Conservation (phyloP, 169 alveolate genomes). For the Eimeria falciformis region DNA sequence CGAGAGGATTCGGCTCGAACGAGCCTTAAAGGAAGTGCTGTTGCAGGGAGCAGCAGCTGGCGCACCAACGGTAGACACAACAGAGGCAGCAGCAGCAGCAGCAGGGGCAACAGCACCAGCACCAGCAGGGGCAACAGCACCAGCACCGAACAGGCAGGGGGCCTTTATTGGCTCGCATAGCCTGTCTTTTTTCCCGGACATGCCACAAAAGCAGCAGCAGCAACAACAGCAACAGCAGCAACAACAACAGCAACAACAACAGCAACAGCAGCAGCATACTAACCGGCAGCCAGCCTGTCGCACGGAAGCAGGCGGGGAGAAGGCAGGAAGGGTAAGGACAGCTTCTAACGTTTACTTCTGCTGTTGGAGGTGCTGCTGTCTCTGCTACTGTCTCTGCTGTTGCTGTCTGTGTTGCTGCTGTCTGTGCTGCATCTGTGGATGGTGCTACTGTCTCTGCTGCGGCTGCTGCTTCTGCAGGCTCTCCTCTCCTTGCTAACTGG, state of each 20-base stretch:
- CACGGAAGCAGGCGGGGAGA: slow-evolving; percentile 21
- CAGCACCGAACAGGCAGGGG: no score
- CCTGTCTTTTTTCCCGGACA: neutral
- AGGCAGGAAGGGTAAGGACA: slow-evolving; percentile 36
- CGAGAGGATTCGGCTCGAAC: slow-evolving; percentile 27
- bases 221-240: neutral
- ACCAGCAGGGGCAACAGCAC: slow-evolving; percentile 1
- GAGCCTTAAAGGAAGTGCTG: slow-evolving; percentile 9
- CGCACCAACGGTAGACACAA: neutral
- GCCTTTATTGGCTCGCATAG: neutral
- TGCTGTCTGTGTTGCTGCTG: neutral
- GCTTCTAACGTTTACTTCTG: neutral
- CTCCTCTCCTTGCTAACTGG: slow-evolving; percentile 29
- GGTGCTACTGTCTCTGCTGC: slow-evolving; percentile 21
- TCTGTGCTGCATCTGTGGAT: neutral
- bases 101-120: slow-evolving; percentile 2
- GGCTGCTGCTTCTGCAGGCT: slow-evolving; percentile 61
- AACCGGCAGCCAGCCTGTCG: no score
- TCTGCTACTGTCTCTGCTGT: neutral
- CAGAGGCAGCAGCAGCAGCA: slow-evolving; percentile 37
- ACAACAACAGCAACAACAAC: slow-evolving; percentile 4
- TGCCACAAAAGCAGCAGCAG: slow-evolving; percentile 7
- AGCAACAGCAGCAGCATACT: slow-evolving; percentile 3
- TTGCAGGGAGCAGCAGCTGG: neutral
- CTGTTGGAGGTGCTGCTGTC: slow-evolving; percentile 9